These are phyloP conservation scores for Saccharomycopsis fodiens DNA, from an alignment of 805 yeast species.

Conservation along the genomic window DNA sequence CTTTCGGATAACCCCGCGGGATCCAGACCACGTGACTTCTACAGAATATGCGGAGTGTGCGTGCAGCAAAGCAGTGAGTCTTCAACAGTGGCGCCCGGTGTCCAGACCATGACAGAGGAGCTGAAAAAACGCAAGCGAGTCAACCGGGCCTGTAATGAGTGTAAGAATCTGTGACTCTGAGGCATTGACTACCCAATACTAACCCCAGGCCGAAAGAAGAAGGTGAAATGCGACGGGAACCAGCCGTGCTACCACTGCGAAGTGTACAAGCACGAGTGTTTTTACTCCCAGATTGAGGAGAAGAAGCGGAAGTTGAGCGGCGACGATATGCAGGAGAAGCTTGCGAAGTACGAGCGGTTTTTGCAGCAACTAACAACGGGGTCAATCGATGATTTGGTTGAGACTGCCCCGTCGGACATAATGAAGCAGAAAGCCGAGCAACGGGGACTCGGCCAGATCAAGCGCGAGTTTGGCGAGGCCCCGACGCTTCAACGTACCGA, in stretches of 20 bases:
- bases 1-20: no score
- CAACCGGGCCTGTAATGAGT: conserved; percentile 68
- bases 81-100: no score
- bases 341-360: conserved; percentile 28
- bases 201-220: conserved; percentile 42
- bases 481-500: background rate
- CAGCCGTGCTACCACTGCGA: conserved; percentile 80
- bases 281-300: conserved; percentile 71
- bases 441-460: background rate
- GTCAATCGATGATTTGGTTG: conserved; percentile 26
- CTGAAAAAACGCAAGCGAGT: conserved; percentile 49
- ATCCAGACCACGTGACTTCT: no score
- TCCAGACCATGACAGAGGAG: background rate
- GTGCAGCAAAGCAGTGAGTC: no score
- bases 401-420: background rate
- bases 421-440: background rate
- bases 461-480: background rate
- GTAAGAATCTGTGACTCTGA: conserved; percentile 27
- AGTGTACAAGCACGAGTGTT: conserved; percentile 77
- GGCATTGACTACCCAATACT: background rate
- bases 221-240: conserved; percentile 73
- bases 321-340: conserved; percentile 7
- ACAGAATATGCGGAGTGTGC: no score
- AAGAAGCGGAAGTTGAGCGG: conserved; percentile 33
- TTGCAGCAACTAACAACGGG: conserved; percentile 32